Evolutionary conservation across 768 basidiomycete species (phyloP), one percentile per base, ranked within the genome.

Genomic region (Amanita jacksonii): DNA sequence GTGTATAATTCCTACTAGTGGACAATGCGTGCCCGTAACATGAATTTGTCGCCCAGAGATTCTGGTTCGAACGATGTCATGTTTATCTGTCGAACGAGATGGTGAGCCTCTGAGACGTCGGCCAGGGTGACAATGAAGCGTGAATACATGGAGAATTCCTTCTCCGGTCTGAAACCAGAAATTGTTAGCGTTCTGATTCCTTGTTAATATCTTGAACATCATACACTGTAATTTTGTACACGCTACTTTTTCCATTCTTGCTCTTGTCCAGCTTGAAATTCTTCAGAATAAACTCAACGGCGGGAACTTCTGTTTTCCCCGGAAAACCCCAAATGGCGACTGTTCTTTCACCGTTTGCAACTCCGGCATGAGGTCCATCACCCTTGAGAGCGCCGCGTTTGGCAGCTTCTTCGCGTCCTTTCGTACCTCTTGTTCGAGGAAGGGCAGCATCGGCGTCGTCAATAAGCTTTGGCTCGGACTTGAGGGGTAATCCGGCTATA

Each of bases 261-360:
- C 52, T 39, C 27, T 49, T 58, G 13, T 65, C 66, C 10, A 83
- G 50, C 38, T 70, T 60, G 52, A 66, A 78, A 25, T 52, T 57
- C n/a, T 58, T 59, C 32, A 85, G 54, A 44, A 68, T 57, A 4
- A 55, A 51, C 41, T 63, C 61, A 12, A 85, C 49, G 2, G 53
- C 58, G 0, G 57, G 54, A 3, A 56, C 25, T 1, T 56, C 54
- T 0, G 70, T 54, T 51, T 57, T 76, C 3, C 72, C 73, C 0
- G 83, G 80, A 30, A 86, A 54, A 2, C 85, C 85, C 57, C 65
- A 72, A 1, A 85, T 52, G 5, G 77, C 67, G 18, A 86, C 84
- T 41, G 66, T 67, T 49, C 59, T 74, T 8, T 75, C 77, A 27
- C 61, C 58, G 34, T 73, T 67, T 8, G 59, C 49, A 38, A 77